These are phyloP conservation scores for Chrysoporthe puriensis DNA, from an alignment of 2,329 filamentous ascomycete species.

Conservation along the genomic window DNA sequence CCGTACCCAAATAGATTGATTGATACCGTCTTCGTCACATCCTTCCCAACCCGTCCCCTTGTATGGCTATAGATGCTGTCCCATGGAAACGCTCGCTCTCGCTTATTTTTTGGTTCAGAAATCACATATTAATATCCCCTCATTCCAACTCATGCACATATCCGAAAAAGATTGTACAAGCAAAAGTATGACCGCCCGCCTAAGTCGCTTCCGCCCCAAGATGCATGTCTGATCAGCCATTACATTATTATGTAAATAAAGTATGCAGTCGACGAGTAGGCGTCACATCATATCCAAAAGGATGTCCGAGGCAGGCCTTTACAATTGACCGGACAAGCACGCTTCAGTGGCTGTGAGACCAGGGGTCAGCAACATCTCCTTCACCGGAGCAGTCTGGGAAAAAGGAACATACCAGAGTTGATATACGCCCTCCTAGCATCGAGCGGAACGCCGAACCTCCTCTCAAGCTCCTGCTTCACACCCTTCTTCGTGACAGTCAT, in stretches of 20 bases:
- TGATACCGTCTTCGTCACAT: not conserved
- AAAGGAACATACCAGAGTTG: slow-evolving; percentile 73
- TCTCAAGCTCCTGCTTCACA: slow-evolving; percentile 91
- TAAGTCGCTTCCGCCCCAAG: not conserved
- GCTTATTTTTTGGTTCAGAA: not conserved
- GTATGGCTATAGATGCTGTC: slow-evolving; percentile 4
- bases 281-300: slow-evolving; percentile 11
- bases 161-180: slow-evolving; percentile 13
- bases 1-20: slow-evolving; percentile 1
- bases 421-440: slow-evolving; percentile 93
- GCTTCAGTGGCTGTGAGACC: slow-evolving; percentile 69
- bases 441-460: slow-evolving; percentile 82
- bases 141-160: slow-evolving; percentile 1
- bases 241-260: slow-evolving; percentile 27
- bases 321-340: slow-evolving; percentile 76
- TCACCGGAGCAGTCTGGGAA: not conserved
- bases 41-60: slow-evolving; percentile 1
- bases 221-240: slow-evolving; percentile 21
- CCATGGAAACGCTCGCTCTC: slow-evolving; percentile 8
- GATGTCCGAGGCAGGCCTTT: slow-evolving; percentile 35
- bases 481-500: slow-evolving; percentile 99
- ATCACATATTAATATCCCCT: slow-evolving; percentile 3
- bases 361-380: slow-evolving; percentile 37
- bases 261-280: slow-evolving; percentile 1
- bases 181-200: not conserved